These are phyloP conservation scores for Aegilops speltoides DNA, from an alignment of 176 grass and related monocot species.

Conservation along the genomic window DNA sequence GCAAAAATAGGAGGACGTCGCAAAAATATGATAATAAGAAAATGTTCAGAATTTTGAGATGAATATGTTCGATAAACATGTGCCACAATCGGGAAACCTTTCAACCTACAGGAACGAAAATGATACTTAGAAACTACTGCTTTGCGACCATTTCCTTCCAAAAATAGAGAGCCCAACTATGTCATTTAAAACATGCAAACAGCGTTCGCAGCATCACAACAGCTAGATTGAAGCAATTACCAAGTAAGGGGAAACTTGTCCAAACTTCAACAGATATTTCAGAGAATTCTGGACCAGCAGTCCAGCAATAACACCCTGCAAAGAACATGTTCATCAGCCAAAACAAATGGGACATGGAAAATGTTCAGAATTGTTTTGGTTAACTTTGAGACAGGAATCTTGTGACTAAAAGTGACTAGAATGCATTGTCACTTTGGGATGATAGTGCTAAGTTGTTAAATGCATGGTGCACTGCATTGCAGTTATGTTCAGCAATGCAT, in stretches of 20 bases:
- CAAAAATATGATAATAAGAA: not conserved
- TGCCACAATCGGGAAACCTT: not conserved
- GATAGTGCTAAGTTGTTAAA: not conserved
- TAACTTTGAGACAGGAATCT: conserved; percentile 17
- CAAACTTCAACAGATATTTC: conserved; percentile 96
- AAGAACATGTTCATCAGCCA: conserved; percentile 18
- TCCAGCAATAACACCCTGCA: conserved; percentile 93
- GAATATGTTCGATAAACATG: not conserved
- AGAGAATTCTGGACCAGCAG: conserved; percentile 91
- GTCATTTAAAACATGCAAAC: not conserved
- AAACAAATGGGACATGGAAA: conserved; percentile 11
- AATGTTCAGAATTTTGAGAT: not conserved
- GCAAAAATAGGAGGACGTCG: conserved; percentile 7
- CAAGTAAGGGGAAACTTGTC: conserved; percentile 94
- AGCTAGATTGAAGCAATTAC: conserved; percentile 48
- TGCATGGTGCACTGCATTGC: not conserved
- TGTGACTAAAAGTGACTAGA: conserved; percentile 10
- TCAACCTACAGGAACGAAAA: not conserved
- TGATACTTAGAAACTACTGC: not conserved
- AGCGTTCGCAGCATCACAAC: not conserved
- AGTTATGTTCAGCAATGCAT: not conserved
- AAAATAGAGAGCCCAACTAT: not conserved
- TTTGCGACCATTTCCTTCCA: not conserved
- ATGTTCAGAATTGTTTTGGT: not conserved
- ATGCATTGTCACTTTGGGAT: not conserved